Evolutionary conservation across 176 grass and related monocot genomes (phyloP), one percentile per base, ranked within the genome.

Genomic region (Carex littledalei): DNA sequence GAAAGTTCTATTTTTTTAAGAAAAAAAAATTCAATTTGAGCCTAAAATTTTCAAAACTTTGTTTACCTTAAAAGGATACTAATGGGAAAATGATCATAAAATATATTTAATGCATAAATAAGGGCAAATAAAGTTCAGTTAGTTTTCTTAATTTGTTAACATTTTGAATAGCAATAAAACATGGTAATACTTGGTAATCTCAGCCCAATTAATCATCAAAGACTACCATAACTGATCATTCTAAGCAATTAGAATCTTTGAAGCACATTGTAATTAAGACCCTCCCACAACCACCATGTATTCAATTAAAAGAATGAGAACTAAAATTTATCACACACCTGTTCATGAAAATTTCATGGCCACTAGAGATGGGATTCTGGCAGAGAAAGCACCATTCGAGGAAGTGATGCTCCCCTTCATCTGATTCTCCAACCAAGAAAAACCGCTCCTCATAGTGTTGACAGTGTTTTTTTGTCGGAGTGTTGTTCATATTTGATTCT

Each of bases 341-440:
- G 88, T 94, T 92, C 92, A 97, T 97, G 86, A 94, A 97, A 86
- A 94, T 63, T 78, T 97, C 87, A 52, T 83, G 56, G 67, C 84
- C 20, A 41, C 37, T 3, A 34, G 86, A 45, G 84, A 97, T 94
- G 68, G 3, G 84, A 84, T 6, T 35, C 88, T 97, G 94, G 92
- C 94, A 97, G 76, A 97, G 92, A 79, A 91, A 94, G 81, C 94
- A 97, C 8, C 80, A 34, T 7, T 84, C 88, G n/a, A 97, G 88
- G 71, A 64, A 97, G 88, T 92, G 92, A 49, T 43, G 78, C 59
- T 82, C 57, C 13, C 14, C 54, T 64, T 65, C 79, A 65, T 49
- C 79, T 3, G 79, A 47, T 65, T 82, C 59, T 47, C 18, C 8
- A 16, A 82, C 59, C 26, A 82, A 34, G 59, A 82, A 82, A 64